Evolutionary conservation across 2,329 filamentous ascomycete genomes (phyloP).

Genomic region (Cadophora luteo-olivacea): DNA sequence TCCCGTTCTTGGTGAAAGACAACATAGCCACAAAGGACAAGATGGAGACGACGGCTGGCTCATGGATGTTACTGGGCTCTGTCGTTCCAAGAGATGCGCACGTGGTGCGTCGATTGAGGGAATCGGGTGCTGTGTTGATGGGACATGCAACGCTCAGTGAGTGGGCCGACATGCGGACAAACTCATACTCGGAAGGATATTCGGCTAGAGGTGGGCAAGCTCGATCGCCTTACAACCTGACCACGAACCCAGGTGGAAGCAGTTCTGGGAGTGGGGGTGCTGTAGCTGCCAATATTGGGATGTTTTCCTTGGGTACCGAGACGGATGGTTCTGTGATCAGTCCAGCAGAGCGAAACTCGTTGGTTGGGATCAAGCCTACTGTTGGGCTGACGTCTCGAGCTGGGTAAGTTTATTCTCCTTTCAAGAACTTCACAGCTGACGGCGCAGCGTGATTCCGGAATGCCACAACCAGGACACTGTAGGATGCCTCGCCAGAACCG

Average conservation of each 20-base stretch:
- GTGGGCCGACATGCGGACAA: constrained; percentile 76
- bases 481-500: constrained; percentile 70
- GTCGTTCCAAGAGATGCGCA: constrained; percentile 71
- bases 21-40: constrained; percentile 72
- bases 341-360: constrained; percentile 70
- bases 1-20: constrained; percentile 79
- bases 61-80: constrained; percentile 69
- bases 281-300: constrained; percentile 66
- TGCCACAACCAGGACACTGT: constrained; percentile 72
- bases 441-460: constrained; percentile 69
- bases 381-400: constrained; percentile 73
- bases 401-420: constrained; percentile 43
- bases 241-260: constrained; percentile 71
- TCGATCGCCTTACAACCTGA: constrained; percentile 72
- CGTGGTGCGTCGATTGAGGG: constrained; percentile 65
- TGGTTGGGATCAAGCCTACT: constrained; percentile 80
- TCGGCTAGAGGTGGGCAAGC: constrained; percentile 68
- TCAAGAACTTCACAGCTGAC: constrained; percentile 47
- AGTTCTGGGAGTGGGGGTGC: constrained; percentile 71
- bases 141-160: constrained; percentile 76
- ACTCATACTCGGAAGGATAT: constrained; percentile 72
- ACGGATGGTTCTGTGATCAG: constrained; percentile 77
- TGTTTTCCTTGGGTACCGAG: constrained; percentile 75
- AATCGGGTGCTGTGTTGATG: constrained; percentile 68
- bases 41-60: constrained; percentile 77